Base-by-base conservation (phyloP, 2,329 filamentous ascomycete genomes). In the Lithohypha guttulata region DNA sequence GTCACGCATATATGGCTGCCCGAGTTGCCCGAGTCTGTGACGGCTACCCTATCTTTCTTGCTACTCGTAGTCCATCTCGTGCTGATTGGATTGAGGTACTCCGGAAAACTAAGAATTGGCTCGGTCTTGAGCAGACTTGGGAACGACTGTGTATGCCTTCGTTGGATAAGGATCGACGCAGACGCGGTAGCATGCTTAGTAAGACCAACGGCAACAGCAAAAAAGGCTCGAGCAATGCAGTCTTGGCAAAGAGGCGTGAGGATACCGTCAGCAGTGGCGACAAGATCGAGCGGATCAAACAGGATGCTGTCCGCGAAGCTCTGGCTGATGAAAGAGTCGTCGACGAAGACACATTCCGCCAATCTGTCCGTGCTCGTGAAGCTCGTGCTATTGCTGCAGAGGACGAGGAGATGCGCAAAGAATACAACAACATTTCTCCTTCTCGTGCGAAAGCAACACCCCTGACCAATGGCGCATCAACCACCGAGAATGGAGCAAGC, bases 71-170 rank as follows among this genome's bases (percentile, higher is more conserved):
- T 3, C 77, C 81, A 1, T 77, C 81, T 2, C 76, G 82, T 36
- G 73, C 79, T 2, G 84, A 93, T 59, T 93, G 84, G 84, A 75
- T 80, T 33, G 81, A 89, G 58, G 68, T 89, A 0, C 58, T 91
- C 7, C 71, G 77, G 0, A 71, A 75, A 20, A 69, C 72, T 0
- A 68, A 75, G 22, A 81, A 84, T 53, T 85, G 79, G 79, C 69
- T 89, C 36, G 68, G 72, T 5, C 68, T 91, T 6, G 56, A 60
- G 2, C 61, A 69, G 3, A 67, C 69, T 1, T 91, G 84, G 84
- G 81, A 87, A 46, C 64, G 63, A 2, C 69, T 91, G 4, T 89
- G 83, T 51, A 63, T 69, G 0, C 74, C 76, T 0, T 68, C 70
- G 2, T 72, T 19, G 4, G 17, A 31, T 6, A 29, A 39, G 6